Percentiles rank a stretch among this genome's conserved stretches.
phyloP scores from a whole-genome alignment of 208 protist genomes.

The Trypanosoma cruzi region DNA sequence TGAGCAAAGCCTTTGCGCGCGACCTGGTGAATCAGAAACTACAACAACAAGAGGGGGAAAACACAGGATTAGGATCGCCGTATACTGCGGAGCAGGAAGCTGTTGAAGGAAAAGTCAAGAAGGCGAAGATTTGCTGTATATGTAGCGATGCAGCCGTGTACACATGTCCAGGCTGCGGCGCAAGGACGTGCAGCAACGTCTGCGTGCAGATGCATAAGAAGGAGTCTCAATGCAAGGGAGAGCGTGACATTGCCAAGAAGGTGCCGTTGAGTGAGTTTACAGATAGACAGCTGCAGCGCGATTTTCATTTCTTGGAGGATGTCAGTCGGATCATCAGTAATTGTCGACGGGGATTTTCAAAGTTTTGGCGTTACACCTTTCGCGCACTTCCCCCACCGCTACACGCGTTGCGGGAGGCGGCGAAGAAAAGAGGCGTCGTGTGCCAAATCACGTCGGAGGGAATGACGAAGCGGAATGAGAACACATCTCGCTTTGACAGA shows the following conservation, averaged over 20 bases:
- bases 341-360: slow-evolving; percentile 63
- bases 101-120: not conserved
- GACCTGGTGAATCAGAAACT: slow-evolving; percentile 28
- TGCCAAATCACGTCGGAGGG: slow-evolving; percentile 90
- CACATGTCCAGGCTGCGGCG: slow-evolving; percentile 76
- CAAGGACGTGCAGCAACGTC: slow-evolving; percentile 72
- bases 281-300: slow-evolving; percentile 70
- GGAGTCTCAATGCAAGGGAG: slow-evolving; percentile 62
- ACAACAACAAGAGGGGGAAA: slow-evolving; percentile 6
- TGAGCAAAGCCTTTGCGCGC: slow-evolving; percentile 38
- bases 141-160: slow-evolving; percentile 64
- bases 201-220: slow-evolving; percentile 82
- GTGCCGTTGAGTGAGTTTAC: slow-evolving; percentile 72
- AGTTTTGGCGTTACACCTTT: slow-evolving; percentile 60
- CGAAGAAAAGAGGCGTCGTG: slow-evolving; percentile 76
- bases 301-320: slow-evolving; percentile 84
- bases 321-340: slow-evolving; percentile 70
- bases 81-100: not conserved
- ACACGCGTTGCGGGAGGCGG: slow-evolving; percentile 75
- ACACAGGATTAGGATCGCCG: not conserved
- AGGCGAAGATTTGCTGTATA: slow-evolving; percentile 53
- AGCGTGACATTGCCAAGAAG: slow-evolving; percentile 54
- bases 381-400: slow-evolving; percentile 67
- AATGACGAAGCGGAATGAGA: slow-evolving; percentile 78
- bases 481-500: slow-evolving; percentile 77